Conservation (phyloP, 441 rosid species). For the Bocquillonia castaneifolia region DNA sequence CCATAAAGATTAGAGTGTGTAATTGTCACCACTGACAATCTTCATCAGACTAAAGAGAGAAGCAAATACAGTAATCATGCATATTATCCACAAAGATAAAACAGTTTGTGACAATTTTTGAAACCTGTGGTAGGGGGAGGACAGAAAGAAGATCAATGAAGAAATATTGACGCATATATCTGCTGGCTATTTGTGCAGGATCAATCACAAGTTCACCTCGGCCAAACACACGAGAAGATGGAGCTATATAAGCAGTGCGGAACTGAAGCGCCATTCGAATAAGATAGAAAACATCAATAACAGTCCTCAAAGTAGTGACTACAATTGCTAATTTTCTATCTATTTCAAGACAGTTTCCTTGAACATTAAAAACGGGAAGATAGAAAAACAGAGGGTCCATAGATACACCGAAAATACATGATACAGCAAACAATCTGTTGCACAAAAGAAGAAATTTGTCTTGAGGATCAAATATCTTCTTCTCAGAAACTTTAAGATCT, state of each 20-base stretch:
- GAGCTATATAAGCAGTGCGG: conserved; percentile 93
- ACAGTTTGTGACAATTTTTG: conserved; percentile 16
- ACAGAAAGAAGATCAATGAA: conserved; percentile 80
- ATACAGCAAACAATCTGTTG: conserved; percentile 66
- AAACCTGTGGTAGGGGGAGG: conserved; percentile 93
- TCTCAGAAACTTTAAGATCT: conserved; percentile 86
- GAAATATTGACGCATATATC: conserved; percentile 72
- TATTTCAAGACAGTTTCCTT: conserved; percentile 56
- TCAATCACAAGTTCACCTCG: conserved; percentile 97
- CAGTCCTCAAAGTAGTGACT: conserved; percentile 68
- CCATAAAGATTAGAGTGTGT: background rate
- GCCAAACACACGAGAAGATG: conserved; percentile 94
- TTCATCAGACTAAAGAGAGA: background rate
- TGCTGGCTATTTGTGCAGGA: conserved; percentile 79
- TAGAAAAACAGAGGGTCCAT: conserved; percentile 90
- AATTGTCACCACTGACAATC: background rate
- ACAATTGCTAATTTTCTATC: conserved; percentile 65
- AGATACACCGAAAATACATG: conserved; percentile 81
- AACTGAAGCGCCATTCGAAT: conserved; percentile 84
- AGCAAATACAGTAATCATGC: background rate
- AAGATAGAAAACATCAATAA: conserved; percentile 78
- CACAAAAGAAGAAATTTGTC: conserved; percentile 76
- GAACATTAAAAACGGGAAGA: conserved; percentile 69
- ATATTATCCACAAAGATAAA: conserved; percentile 13
- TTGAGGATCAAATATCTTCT: conserved; percentile 89